Evolutionary conservation across 306 rosid species (phyloP).

Genomic region (Corylus avellana): DNA sequence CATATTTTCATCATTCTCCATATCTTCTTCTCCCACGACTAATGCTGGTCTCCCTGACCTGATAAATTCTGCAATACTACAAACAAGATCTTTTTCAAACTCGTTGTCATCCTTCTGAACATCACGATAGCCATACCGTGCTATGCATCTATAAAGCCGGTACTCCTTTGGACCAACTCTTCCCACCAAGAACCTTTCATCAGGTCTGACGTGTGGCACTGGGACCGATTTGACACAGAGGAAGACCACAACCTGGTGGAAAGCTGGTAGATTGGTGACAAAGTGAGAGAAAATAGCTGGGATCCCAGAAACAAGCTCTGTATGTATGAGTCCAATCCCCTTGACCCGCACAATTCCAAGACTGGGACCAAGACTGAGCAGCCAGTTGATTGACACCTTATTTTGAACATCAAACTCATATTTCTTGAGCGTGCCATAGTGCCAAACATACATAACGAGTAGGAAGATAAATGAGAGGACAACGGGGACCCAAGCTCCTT

Average conservation of each 20-base stretch:
- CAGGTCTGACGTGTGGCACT: conserved; percentile 89
- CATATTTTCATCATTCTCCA: conserved; percentile 65
- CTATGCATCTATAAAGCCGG: conserved; percentile 87
- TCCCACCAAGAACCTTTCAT: conserved; percentile 92
- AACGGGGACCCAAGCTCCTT: conserved; percentile 98
- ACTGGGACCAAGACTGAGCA: conserved; percentile 71
- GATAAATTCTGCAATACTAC: conserved; percentile 84
- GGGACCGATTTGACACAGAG: conserved; percentile 95
- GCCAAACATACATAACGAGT: conserved; percentile 86
- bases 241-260: conserved; percentile 93
- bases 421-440: conserved; percentile 87
- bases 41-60: conserved; percentile 59
- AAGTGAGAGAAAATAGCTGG: conserved; percentile 98
- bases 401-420: conserved; percentile 94
- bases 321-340: conserved; percentile 94
- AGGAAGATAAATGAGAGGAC: conserved; percentile 92
- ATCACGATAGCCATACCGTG: conserved; percentile 91
- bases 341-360: conserved; percentile 88
- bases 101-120: conserved; percentile 81
- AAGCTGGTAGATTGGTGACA: conserved; percentile 95
- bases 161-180: conserved; percentile 96
- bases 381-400: conserved; percentile 96
- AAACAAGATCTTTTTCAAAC: conserved; percentile 85
- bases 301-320: conserved; percentile 92
- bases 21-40: conserved; percentile 32